Base-by-base conservation (phyloP, 441 rosid genomes). In the Croton setiger region DNA sequence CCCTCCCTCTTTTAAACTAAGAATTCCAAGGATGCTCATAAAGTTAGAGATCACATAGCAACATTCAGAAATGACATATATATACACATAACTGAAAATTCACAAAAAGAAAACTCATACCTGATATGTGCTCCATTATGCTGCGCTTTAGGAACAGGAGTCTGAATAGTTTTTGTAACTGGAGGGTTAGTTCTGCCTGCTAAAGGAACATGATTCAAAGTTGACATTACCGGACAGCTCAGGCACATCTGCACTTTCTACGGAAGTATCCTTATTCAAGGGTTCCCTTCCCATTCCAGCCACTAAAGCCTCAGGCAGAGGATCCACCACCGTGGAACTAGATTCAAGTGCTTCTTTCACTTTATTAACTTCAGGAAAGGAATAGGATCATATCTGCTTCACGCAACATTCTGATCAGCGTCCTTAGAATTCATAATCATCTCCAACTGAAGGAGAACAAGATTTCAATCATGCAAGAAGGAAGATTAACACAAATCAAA, bases 71-170 rank as follows among this genome's bases (percentile, higher is more conserved):
- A 54, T 21, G 6, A 55, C 21, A 39, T 17, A n/a, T n/a, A 41
- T 60, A 60, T 48, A 60, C 10, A 31, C 6, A 23, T 27, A n/a
- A 10, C 15, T 7, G 7, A 18, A 70, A 54, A 33, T 43, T 55
- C 43, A 33, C 43, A 45, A 57, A 54, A 64, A 8, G 49, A 8
- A 18, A 75, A 54, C 23, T 72, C 63, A 13, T 74, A 87, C 92
- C 90, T 86, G 81, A 48, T 68, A 74, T 9, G 82, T 61, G 8
- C 49, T 85, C 86, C 87, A 88, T 80, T 68, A 83, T 71, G 72
- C 88, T 74, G 36, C 67, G 76, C 43, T 70, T n/a, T 84, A 23
- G 60, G 70, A 44, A 44, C 70, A n/a, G 58, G 13, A 67, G 10
- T 76, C 64, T 63, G 86, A 71, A 17, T 55, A 44, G 41, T 36